Percentiles rank a stretch among this genome's conserved stretches.
These are phyloP conservation scores for Ceriops decandra DNA, from an alignment of 345 rosid species.

Conservation along the genomic window DNA sequence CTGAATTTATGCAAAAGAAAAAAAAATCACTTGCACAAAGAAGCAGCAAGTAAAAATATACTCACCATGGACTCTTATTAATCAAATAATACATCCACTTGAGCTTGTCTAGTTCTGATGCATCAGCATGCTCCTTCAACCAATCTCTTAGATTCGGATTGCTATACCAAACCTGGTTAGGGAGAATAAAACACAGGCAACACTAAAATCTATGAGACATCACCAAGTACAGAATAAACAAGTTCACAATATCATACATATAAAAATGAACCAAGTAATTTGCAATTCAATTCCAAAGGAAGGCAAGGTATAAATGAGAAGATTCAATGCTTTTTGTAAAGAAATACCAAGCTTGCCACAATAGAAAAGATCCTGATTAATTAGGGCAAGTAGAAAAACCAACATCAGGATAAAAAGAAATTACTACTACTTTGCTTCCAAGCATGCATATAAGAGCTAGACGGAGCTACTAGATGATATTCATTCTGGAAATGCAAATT, in stretches of 20 bases:
- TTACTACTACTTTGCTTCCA: not conserved
- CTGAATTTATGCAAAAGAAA: not conserved
- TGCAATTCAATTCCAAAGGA: not conserved
- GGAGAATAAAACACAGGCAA: slow-evolving; percentile 9
- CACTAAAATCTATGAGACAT: not conserved
- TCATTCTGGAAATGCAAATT: no score
- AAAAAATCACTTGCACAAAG: not conserved
- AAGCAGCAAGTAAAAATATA: slow-evolving; percentile 7
- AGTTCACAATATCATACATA: no score
- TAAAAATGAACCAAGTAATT: no score
- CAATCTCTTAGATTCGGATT: slow-evolving; percentile 78
- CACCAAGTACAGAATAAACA: no score
- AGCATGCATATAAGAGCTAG: not conserved
- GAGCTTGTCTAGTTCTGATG: slow-evolving; percentile 57
- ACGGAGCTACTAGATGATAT: not conserved
- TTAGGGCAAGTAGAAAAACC: not conserved
- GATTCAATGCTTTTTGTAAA: not conserved
- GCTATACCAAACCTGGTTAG: slow-evolving; percentile 71
- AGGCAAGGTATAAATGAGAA: not conserved
- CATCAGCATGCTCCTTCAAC: slow-evolving; percentile 66
- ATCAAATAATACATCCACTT: slow-evolving; percentile 77
- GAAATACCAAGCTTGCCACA: not conserved
- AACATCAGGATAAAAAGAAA: not conserved
- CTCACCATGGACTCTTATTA: slow-evolving; percentile 89
- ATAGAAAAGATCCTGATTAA: not conserved